These are phyloP conservation scores for Dothidotthia symphoricarpi DNA, from an alignment of 2,329 filamentous ascomycete species.

Conservation along the genomic window DNA sequence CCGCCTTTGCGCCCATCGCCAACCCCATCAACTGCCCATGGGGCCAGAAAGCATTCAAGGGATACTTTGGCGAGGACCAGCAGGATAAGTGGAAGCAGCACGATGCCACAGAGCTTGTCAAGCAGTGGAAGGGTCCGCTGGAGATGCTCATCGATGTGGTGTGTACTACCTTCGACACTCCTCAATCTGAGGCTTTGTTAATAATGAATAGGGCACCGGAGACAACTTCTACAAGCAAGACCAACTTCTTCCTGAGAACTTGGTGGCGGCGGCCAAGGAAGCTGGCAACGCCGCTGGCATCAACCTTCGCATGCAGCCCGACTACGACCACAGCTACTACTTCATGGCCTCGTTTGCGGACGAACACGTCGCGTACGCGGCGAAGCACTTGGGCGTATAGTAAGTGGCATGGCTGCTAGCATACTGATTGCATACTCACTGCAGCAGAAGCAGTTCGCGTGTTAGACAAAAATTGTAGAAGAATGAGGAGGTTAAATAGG, in stretches of 20 bases:
- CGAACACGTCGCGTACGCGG: slow-evolving; percentile 88
- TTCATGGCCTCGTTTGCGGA: slow-evolving; percentile 89
- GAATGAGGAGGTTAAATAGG: too few relatives aligned
- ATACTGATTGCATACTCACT: slow-evolving; percentile 22
- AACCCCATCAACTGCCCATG: slow-evolving; percentile 86
- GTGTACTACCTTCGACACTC: slow-evolving; percentile 39
- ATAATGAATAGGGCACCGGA: slow-evolving; percentile 67
- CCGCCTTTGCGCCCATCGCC: slow-evolving; percentile 84
- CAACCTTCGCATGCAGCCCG: slow-evolving; percentile 78
- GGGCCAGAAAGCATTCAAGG: slow-evolving; percentile 92
- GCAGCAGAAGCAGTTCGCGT: slow-evolving; percentile 34
- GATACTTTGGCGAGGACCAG: slow-evolving; percentile 78
- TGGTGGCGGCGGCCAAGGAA: slow-evolving; percentile 74
- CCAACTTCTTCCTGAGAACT: slow-evolving; percentile 91
- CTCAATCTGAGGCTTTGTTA: neutral
- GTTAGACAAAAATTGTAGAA: slow-evolving; percentile 28
- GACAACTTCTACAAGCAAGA: slow-evolving; percentile 97
- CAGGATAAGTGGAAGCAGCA: slow-evolving; percentile 79
- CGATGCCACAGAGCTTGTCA: slow-evolving; percentile 87
- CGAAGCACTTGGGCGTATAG: slow-evolving; percentile 72
- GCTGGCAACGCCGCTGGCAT: slow-evolving; percentile 69
- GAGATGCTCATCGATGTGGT: slow-evolving; percentile 86
- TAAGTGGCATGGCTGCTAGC: slow-evolving; percentile 25
- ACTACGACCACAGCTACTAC: slow-evolving; percentile 96
- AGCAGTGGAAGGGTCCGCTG: slow-evolving; percentile 68